Evolutionary conservation across 1,284 basidiomycete genomes (phyloP).

Genomic region (Ceratobasidium sp.): DNA sequence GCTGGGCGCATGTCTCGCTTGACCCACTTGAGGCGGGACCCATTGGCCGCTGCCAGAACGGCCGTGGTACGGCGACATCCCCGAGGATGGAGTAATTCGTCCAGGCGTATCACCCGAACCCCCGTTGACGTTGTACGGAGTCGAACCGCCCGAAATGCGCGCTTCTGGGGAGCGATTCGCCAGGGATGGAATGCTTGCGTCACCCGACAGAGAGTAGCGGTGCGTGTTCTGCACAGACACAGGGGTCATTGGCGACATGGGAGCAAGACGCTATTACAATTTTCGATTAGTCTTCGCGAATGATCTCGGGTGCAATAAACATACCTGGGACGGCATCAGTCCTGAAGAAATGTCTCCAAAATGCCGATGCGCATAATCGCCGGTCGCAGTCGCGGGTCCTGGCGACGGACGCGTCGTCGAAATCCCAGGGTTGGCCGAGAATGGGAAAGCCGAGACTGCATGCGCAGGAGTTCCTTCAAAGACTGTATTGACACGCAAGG

Average conservation of each 20-base stretch:
- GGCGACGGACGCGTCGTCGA: conserved; percentile 42
- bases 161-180: conserved; percentile 35
- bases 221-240: conserved; percentile 36
- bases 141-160: conserved; percentile 39
- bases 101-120: conserved; percentile 19
- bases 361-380: conserved; percentile 40
- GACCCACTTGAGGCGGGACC: conserved; percentile 34
- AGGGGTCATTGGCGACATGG: conserved; percentile 39
- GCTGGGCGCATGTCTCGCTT: conserved; percentile 37
- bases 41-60: conserved; percentile 42
- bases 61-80: conserved; percentile 25
- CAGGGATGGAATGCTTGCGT: conserved; percentile 39
- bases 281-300: not conserved
- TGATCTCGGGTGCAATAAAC: conserved; percentile 6
- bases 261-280: conserved; percentile 22
- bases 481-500: conserved; percentile 31
- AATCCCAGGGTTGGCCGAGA: conserved; percentile 40
- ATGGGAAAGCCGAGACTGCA: conserved; percentile 39
- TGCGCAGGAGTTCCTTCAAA: conserved; percentile 29
- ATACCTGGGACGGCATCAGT: conserved; percentile 39
- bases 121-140: conserved; percentile 34
- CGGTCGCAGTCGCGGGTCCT: conserved; percentile 39
- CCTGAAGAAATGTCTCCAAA: conserved; percentile 39
- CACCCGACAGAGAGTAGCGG: conserved; percentile 37
- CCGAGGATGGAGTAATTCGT: conserved; percentile 31